Evolutionary conservation across 2,329 filamentous ascomycete genomes (phyloP), one percentile per base, ranked within the genome.

Genomic region (Stagonosporopsis rhizophila): DNA sequence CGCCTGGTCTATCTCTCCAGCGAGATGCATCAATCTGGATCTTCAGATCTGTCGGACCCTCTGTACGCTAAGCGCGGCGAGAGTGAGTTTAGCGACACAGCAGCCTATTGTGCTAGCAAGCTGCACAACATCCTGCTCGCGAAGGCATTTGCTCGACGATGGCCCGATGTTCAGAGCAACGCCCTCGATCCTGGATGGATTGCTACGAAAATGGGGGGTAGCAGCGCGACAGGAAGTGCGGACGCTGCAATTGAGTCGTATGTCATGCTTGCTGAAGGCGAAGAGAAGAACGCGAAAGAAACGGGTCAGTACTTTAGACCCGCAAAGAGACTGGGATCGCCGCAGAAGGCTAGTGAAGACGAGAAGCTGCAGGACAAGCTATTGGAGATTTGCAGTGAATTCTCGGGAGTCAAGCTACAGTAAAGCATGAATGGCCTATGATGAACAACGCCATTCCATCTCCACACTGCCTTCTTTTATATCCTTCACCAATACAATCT

Each of bases 51-150:
- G 48, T 68, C 77, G 12, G 77, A 79, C 46, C 68, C 80, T 22
- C 70, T 75, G 4, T 79, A 77, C 74, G 52, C 75, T 4, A 47
- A 74, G 44, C 70, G 76, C 54, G 64, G 69, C 53, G 72, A 72
- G 60, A 68, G 55, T 60, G 61, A 17, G 48, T 81, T 69, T 46
- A 65, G 68, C 39, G 67, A 71, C 5, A 73, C 71, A 14, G 62
- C 70, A 2, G 81, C 80, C 0, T 87, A 87, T 59, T 75, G 75
- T 52, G 82, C 85, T 58, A 82, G 77, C 55, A 87, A 87, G 68
- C 65, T 87, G 28, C 83, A 86, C 58, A 80, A 83, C 56, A 73
- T 83, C 28, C 76, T 87, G 70, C 75, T 87, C 14, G 81, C 83
- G 1, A 83, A 82, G 52, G 82, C 80, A 2, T 82, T 87, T 55